These are phyloP conservation scores for Nakazawaea sp. DNA, from an alignment of 805 yeast species.

Conservation along the genomic window DNA sequence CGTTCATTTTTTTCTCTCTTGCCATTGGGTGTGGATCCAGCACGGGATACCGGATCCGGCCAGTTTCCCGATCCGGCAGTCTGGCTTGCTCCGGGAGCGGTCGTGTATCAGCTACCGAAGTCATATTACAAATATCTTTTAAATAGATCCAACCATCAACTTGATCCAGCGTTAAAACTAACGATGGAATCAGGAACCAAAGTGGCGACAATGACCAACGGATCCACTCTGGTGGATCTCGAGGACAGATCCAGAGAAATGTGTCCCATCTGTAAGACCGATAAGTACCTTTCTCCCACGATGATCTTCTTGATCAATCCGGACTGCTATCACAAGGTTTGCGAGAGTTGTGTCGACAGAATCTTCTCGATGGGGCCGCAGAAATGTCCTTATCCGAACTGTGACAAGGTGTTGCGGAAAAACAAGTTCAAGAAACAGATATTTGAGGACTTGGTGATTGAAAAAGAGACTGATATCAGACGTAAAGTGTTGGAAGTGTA, in stretches of 20 bases:
- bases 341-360: constrained; percentile 95
- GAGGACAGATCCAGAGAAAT: constrained; percentile 62
- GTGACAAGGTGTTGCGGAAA: constrained; percentile 81
- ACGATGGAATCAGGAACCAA: too few relatives aligned
- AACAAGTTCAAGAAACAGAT: constrained; percentile 88
- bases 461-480: constrained; percentile 87
- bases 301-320: constrained; percentile 90
- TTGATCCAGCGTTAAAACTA: too few relatives aligned
- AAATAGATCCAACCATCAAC: too few relatives aligned
- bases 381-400: constrained; percentile 89
- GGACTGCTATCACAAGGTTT: constrained; percentile 96
- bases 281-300: constrained; percentile 87
- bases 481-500: constrained; percentile 69
- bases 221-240: constrained; percentile 1
- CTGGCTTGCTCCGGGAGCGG: too few relatives aligned
- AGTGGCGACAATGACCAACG: too few relatives aligned
- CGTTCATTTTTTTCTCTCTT: too few relatives aligned
- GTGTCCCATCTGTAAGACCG: constrained; percentile 98
- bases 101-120: too few relatives aligned
- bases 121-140: too few relatives aligned
- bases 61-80: too few relatives aligned
- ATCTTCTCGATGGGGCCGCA: constrained; percentile 94
- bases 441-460: constrained; percentile 86
- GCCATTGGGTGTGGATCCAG: too few relatives aligned
- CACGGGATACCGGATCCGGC: too few relatives aligned